Evolutionary conservation across 2,329 filamentous ascomycete genomes (phyloP).

Genomic region (Talaromyces piceae): DNA sequence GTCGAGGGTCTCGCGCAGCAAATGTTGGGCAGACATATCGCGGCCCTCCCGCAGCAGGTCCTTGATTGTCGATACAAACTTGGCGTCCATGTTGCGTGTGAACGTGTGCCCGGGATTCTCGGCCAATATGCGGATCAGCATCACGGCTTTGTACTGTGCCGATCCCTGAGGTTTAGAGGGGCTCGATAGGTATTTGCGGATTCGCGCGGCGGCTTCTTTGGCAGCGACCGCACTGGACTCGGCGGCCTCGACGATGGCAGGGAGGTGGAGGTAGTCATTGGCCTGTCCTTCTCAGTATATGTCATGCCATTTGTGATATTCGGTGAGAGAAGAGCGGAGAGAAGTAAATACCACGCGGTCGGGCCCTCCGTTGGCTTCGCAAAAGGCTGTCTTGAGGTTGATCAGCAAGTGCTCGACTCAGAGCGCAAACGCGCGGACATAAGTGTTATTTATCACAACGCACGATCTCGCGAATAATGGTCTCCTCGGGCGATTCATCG

Average conservation of each 20-base stretch:
- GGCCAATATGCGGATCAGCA: slow-evolving; percentile 84
- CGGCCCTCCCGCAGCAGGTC: slow-evolving; percentile 62
- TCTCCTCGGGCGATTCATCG: slow-evolving; percentile 30
- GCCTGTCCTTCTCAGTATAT: slow-evolving; percentile 45
- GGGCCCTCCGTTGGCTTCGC: slow-evolving; percentile 59
- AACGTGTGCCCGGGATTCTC: slow-evolving; percentile 90
- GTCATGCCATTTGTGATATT: not conserved
- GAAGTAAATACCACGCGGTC: slow-evolving; percentile 50
- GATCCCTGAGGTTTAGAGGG: slow-evolving; percentile 59
- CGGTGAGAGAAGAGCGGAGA: slow-evolving; percentile 2
- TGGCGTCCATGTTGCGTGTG: slow-evolving; percentile 80
- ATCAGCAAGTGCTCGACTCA: not conserved
- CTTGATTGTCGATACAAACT: slow-evolving; percentile 71
- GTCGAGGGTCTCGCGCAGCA: slow-evolving; percentile 80
- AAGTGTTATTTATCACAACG: too few species aligned
- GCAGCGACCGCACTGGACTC: slow-evolving; percentile 86
- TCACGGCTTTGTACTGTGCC: slow-evolving; percentile 90
- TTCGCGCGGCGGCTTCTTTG: slow-evolving; percentile 67
- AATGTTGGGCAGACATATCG: slow-evolving; percentile 73
- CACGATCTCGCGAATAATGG: slow-evolving; percentile 36
- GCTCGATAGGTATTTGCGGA: slow-evolving; percentile 73
- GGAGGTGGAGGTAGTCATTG: slow-evolving; percentile 87
- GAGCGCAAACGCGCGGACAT: not conserved
- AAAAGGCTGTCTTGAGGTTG: slow-evolving; percentile 61
- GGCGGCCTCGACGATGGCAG: slow-evolving; percentile 86